Evolutionary conservation across 257 asterid species (phyloP), one percentile per base, ranked within the genome.

Genomic region (Nicotiana attenuata): DNA sequence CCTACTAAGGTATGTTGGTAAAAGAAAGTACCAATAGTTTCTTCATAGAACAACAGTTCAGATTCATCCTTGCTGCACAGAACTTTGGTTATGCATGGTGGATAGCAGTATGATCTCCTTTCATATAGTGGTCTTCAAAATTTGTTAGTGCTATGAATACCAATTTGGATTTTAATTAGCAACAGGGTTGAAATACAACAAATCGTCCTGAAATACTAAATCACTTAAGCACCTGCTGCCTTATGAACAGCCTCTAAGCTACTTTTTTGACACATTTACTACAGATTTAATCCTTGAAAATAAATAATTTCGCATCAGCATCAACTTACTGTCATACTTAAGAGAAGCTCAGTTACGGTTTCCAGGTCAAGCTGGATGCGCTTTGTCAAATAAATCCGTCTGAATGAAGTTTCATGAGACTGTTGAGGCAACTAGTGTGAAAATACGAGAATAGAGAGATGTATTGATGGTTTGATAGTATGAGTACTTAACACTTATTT

Each of bases 1-100:
- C 99, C 99, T 73, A 96, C 98, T 53, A 94, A 91, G 98, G 99
- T 96, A 90, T 60, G 65, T 50, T 66, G 47, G 78, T 60, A 35
- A 78, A 73, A 50, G 63, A 38, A 31, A 52, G 24, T 60, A 61
- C 75, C 19, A 52, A 13, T 59, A 76, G n/a, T 41, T 80, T 50
- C 63, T 22, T 73, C 52, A 50, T 14, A 19, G 61, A 47, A 24
- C 20, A 71, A 45, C 79, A 47, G 79, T 24, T 19, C 22, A 24
- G 78, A 50, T 73, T 45, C 61, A 14, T 73, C 79, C 24, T 73
- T 71, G 59, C 78, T 71, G 57, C 6, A 20, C 60, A 45, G 60
- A 22, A 71, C 59, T 71, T 7, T 45, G 22, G 15, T 7, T 22
- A 71, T 71, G 60, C 78, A 71, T 71, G 59, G 78, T 53, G 35